A percentile compares a stretch with the other conserved stretches of the same genome.
Conservation (phyloP, 129 eudicot species). For the Flaveria trinervia region DNA sequence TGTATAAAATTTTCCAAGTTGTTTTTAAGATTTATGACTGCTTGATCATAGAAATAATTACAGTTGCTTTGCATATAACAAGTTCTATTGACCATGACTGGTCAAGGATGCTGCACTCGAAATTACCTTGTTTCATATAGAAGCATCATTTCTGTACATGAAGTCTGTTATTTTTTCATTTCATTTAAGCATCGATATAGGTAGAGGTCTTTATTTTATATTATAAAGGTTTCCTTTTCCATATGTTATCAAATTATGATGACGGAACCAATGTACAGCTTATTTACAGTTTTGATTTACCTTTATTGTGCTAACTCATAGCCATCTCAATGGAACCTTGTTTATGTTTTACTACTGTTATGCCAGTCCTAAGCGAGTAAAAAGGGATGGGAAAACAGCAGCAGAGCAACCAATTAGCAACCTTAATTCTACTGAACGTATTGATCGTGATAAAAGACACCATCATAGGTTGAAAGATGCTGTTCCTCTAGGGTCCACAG, state of each 20-base stretch:
- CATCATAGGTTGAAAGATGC: slow-evolving; percentile 53
- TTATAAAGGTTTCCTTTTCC: not conserved
- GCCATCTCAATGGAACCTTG: not conserved
- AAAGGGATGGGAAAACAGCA: slow-evolving; percentile 61
- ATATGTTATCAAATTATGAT: not conserved
- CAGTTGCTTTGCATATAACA: not conserved
- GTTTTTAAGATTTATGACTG: not conserved
- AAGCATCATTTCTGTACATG: not conserved
- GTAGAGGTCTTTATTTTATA: not conserved
- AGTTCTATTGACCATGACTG: not conserved
- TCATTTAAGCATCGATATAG: slow-evolving; percentile 1
- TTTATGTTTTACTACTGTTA: not conserved
- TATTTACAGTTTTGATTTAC: not conserved
- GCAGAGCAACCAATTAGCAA: slow-evolving; percentile 47
- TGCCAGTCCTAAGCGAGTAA: slow-evolving; percentile 71
- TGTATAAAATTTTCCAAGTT: not conserved
- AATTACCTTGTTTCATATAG: not conserved
- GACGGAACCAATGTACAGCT: not conserved
- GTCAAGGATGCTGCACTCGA: not conserved
- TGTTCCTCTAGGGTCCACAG: slow-evolving; percentile 48
- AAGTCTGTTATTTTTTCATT: not conserved
- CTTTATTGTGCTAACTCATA: slow-evolving; percentile 13
- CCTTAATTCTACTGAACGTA: slow-evolving; percentile 35
- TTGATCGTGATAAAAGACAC: slow-evolving; percentile 54
- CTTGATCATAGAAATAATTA: not conserved